Evolutionary conservation across 208 protist genomes (phyloP), one percentile per base, ranked within the genome.

Genomic region (Trypanosoma avium): DNA sequence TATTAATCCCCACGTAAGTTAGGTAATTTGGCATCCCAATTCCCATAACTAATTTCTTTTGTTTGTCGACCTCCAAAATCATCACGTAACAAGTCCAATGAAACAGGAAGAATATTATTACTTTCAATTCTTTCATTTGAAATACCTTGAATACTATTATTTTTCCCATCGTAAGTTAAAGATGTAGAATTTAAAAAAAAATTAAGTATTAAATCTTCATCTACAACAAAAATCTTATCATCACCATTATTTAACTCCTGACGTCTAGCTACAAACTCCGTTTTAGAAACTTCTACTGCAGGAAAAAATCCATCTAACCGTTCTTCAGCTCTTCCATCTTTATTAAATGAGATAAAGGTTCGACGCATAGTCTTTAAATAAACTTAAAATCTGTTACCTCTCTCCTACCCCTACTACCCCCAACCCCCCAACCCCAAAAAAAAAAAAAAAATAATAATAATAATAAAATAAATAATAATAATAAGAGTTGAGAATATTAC

Each of bases 311-410:
- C 57, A 40, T 63, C 27, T 17, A 60, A 30, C 30, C 49, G 7
- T 12, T 65, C 57, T 12, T 63, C 57, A n/a, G 66, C 57, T 46
- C 48, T 72, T 9, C 66, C 66, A 10, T 65, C 50, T 35, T 72
- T 65, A 38, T 72, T 65, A 30, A 72, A 72, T 0, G 57, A 59
- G 21, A 72, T 36, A 53, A 72, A 60, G 6, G 66, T 72, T 4
- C 66, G 66, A 35, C 55, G 35, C 66, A 72, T 72, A 8, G 0
- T 22, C n/a, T 27, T 63, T 19, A n/a, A 55, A 27, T 36, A 27
- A 36, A 55, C 49, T 15, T 0, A 17, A 9, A 36, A 36, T 21
- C 8, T 21, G 12, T 6, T 27, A 55, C 26, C 12, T n/a, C n/a
- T n/a, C n/a, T n/a, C n/a, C n/a, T n/a, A n/a, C n/a, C n/a, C n/a